Evolutionary conservation across 2,329 filamentous ascomycete species (phyloP).

Genomic region (Aspergillus sp.): DNA sequence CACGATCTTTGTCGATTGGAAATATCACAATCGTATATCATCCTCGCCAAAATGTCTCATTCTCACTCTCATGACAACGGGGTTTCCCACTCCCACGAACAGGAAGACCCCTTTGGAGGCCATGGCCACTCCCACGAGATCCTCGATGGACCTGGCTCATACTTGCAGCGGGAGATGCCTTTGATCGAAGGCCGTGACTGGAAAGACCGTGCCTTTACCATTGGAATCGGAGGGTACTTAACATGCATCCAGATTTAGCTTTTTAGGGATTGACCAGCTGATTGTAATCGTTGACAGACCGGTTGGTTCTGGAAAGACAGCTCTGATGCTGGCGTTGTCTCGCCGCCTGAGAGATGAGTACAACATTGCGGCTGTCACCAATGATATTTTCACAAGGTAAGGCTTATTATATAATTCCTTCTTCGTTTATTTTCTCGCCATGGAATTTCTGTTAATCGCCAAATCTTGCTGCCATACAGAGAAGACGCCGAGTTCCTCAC

Average conservation of each 20-base stretch:
- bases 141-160: slow-evolving; percentile 88
- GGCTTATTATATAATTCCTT: not conserved
- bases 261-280: not conserved
- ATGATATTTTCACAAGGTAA: slow-evolving; percentile 93
- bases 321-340: slow-evolving; percentile 91
- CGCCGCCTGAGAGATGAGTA: slow-evolving; percentile 72
- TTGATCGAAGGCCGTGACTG: slow-evolving; percentile 84
- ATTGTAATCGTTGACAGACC: slow-evolving; percentile 53
- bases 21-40: no score
- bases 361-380: slow-evolving; percentile 92
- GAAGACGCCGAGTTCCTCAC: slow-evolving; percentile 98
- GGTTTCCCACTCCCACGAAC: slow-evolving; percentile 38
- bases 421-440: no score
- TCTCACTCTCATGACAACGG: slow-evolving; percentile 7
- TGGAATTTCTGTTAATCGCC: no score
- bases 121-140: slow-evolving; percentile 97
- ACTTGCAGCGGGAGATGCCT: slow-evolving; percentile 85
- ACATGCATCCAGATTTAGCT: slow-evolving; percentile 17
- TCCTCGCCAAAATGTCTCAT: not conserved
- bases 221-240: slow-evolving; percentile 93
- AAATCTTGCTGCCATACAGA: slow-evolving; percentile 29
- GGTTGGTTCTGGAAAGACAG: slow-evolving; percentile 95
- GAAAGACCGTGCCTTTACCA: slow-evolving; percentile 83
- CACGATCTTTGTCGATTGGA: not conserved
- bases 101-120: slow-evolving; percentile 47